Evolutionary conservation across 192 early-diverging fungal species (phyloP).

Genomic region (Podila epigama): DNA sequence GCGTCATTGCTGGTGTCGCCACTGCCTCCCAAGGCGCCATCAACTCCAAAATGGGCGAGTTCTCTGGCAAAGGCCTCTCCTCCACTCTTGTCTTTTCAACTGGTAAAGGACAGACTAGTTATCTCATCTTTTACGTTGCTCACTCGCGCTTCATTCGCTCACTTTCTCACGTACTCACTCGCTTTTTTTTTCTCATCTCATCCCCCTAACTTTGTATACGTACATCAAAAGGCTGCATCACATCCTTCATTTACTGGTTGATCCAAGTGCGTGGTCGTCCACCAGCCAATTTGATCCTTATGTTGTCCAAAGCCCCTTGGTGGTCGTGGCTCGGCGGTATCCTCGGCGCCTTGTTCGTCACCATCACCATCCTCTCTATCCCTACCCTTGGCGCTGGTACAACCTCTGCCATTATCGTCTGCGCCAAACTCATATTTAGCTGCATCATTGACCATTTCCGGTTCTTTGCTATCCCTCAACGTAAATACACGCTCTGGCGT

Average conservation of each 20-base stretch:
- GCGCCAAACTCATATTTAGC: slow-evolving; percentile 52
- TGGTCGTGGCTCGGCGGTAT: slow-evolving; percentile 55
- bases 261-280: slow-evolving; percentile 1
- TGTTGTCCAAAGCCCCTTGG: slow-evolving; percentile 32
- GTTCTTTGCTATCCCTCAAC: slow-evolving; percentile 45
- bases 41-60: neutral
- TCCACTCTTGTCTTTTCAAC: neutral
- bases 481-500: slow-evolving; percentile 41
- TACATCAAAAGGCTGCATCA: neutral
- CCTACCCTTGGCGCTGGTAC: slow-evolving; percentile 53
- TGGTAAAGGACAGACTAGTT: neutral
- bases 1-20: neutral
- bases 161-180: no score
- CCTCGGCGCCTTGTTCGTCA: slow-evolving; percentile 55
- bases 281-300: neutral
- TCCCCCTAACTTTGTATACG: no score
- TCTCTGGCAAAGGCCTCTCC: slow-evolving; percentile 1
- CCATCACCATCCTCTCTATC: slow-evolving; percentile 49
- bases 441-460: slow-evolving; percentile 58
- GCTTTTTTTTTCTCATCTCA: no score
- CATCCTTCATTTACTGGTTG: neutral
- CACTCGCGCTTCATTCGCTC: no score
- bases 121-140: no score
- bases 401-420: slow-evolving; percentile 50
- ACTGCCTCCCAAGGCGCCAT: neutral